Base-by-base conservation (phyloP, 768 basidiomycete species). In the Rhodotorula taiwanensis region DNA sequence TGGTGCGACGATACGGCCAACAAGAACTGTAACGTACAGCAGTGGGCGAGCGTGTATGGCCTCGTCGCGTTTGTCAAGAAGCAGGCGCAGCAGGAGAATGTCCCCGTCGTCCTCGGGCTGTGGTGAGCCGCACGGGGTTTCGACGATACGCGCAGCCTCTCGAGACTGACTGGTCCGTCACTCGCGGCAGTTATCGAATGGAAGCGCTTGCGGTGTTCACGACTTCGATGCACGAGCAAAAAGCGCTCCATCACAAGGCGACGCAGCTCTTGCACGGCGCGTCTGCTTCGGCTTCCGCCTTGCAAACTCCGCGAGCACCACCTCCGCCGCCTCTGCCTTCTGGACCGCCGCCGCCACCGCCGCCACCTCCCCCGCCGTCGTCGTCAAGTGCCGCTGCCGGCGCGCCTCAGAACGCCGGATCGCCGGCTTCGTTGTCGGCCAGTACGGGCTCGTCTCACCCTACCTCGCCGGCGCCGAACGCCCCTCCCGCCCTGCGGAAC, bases 1-100 rank as follows among this genome's bases (percentile, higher is more conserved):
- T 92, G 88, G 89, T 83, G 82, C 75, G 84, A 81, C 52, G 74
- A 75, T 31, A 58, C 60, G 23, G 72, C 69, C 7, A 55, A 79
- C 61, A 79, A 80, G 60, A 71, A 76, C 11, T 68, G 65, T 52
- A 50, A 62, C 25, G 20, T 23, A 5, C 36, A 31, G 51, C 67
- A 73, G 28, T 73, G 72, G 72, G 53, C 58, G 52, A 66, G 58
- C 52, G 61, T 71, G 31, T 71, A 68, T 47, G 72, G 72, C 21
- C 42, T 73, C 43, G 44, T 71, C n/a, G 52, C 52, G 53, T 71
- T 71, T 30, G 72, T 71, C 20, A 65, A 58, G 45, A 58, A 62
- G 28, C 33, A 43, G 48, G 64, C 66, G 1, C 70, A 71, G 51
- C 64, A 65, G 58, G 55, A 67, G 30, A 27, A 27, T 2, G 28